Base-by-base conservation (phyloP, 495 filamentous ascomycete genomes). In the Lophiotrema nucula region DNA sequence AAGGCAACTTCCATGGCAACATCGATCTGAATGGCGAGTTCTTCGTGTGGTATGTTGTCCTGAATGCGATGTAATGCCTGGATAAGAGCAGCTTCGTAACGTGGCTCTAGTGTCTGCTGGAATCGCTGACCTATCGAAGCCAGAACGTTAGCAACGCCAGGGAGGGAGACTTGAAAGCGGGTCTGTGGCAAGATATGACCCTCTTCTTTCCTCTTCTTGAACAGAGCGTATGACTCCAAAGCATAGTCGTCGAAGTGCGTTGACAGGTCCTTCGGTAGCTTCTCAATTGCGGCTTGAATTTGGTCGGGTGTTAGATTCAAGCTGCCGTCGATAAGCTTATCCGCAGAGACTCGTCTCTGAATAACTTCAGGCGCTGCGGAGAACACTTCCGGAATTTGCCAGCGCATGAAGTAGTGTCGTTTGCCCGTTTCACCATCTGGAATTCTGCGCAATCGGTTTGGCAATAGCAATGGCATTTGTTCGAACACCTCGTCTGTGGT, bases 21-120 rank as follows among this genome's bases (percentile, higher is more conserved):
- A 57, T 79, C 75, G 65, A 73, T 70, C 45, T 80, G 76, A 25
- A 80, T 72, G 6, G 74, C 69, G 4, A 80, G 53, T 19, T 80
- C 72, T 6, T 67, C 23, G 13, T 70, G 62, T 0, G 76, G 76
- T 19, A 79, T 78, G 13, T 58, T 23, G 5, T 65, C 47, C 41
- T 71, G 66, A n/a, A 78, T 73, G 22, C 49, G 46, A 3, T 68
- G 43, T 6, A 79, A n/a, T 0, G 62, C 60, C 16, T 71, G 62
- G 2, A 66, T 45, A 1, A 78, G 47, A 0, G 70, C 67, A 18
- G 61, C 55, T 53, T 76, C 71, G 46, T 79, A 78, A 0, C 76
- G 23, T 11, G 74, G 70, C 44, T 77, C 74, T 13, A 74, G 52
- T 26, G 63, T 31, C 8, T 44, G 57, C 4, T 63, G 51, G 39